Percentiles rank a stretch among this genome's conserved stretches.
These are phyloP conservation scores for Rhodotorula sp. DNA, from an alignment of 1,284 basidiomycete genomes.

Conservation along the genomic window DNA sequence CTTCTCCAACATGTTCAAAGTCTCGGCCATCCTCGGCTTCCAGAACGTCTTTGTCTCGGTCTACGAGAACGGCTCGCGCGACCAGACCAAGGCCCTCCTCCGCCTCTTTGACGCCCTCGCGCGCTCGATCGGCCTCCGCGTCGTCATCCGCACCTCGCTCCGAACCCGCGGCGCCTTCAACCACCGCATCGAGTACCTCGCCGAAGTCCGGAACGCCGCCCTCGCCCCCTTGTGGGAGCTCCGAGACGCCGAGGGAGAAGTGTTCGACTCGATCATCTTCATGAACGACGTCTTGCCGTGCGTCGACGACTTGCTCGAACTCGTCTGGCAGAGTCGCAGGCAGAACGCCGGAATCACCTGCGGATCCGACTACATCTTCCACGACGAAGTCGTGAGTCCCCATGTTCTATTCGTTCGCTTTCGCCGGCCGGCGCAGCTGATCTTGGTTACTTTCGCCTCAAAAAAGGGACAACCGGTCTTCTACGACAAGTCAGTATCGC, in stretches of 20 bases:
- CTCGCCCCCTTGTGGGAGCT: constrained; percentile 90
- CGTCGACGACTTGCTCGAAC: constrained; percentile 89
- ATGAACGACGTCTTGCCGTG: constrained; percentile 96
- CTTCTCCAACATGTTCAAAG: constrained; percentile 90
- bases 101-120: constrained; percentile 89
- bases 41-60: constrained; percentile 96
- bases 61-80: constrained; percentile 93
- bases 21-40: constrained; percentile 82
- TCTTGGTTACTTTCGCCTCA: background rate
- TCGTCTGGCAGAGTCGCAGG: constrained; percentile 85
- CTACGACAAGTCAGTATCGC: constrained; percentile 68
- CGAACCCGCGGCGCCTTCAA: constrained; percentile 92
- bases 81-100: constrained; percentile 92
- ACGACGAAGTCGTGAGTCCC: constrained; percentile 71
- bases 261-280: constrained; percentile 91
- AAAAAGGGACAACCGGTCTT: constrained; percentile 75
- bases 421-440: background rate
- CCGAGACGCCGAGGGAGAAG: constrained; percentile 80
- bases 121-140: constrained; percentile 78
- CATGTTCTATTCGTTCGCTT: background rate
- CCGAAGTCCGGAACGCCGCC: constrained; percentile 91
- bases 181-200: constrained; percentile 96
- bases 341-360: constrained; percentile 97
- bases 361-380: constrained; percentile 96
- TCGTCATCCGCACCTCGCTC: constrained; percentile 85